Conservation (phyloP, 2,329 filamentous ascomycete species). For the Epichloe coenophiala region DNA sequence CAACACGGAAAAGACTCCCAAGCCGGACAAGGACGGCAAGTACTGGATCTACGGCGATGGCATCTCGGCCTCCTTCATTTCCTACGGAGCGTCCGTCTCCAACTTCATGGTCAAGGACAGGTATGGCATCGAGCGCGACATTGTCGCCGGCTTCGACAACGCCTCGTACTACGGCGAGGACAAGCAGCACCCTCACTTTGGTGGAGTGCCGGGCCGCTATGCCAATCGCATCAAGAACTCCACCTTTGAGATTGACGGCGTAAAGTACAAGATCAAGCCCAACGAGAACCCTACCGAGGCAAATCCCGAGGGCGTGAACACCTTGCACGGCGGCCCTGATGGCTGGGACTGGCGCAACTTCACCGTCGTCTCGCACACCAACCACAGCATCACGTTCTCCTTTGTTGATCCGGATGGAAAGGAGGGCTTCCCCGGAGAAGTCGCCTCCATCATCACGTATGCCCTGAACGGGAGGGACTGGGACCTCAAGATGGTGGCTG, state of each 20-base stretch:
- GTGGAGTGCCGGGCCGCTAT: constrained; percentile 61
- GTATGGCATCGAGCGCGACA: constrained; percentile 53
- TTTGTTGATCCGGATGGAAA: constrained; percentile 60
- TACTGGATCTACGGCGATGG: constrained; percentile 57
- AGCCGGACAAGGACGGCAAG: constrained; percentile 48
- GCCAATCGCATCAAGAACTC: constrained; percentile 73
- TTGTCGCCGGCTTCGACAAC: constrained; percentile 66
- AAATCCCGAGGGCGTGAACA: constrained; percentile 42
- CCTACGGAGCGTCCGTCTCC: constrained; percentile 61
- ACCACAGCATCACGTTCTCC: constrained; percentile 59
- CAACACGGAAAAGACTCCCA: constrained; percentile 8
- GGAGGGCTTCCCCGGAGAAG: constrained; percentile 67
- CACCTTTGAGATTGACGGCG: constrained; percentile 54
- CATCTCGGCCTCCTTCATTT: constrained; percentile 56
- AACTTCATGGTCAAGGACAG: constrained; percentile 59
- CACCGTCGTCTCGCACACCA: constrained; percentile 55
- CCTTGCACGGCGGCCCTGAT: constrained; percentile 55
- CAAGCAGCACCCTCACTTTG: constrained; percentile 55
- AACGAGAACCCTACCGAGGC: constrained; percentile 48
- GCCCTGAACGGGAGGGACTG: constrained; percentile 52
- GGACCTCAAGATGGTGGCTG: constrained; percentile 60
- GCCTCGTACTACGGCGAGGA: constrained; percentile 56
- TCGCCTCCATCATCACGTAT: constrained; percentile 63
- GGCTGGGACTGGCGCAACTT: constrained; percentile 73
- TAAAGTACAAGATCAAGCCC: constrained; percentile 41